Evolutionary conservation across 2,329 filamentous ascomycete species (phyloP).

Genomic region (Xylaria sp.): DNA sequence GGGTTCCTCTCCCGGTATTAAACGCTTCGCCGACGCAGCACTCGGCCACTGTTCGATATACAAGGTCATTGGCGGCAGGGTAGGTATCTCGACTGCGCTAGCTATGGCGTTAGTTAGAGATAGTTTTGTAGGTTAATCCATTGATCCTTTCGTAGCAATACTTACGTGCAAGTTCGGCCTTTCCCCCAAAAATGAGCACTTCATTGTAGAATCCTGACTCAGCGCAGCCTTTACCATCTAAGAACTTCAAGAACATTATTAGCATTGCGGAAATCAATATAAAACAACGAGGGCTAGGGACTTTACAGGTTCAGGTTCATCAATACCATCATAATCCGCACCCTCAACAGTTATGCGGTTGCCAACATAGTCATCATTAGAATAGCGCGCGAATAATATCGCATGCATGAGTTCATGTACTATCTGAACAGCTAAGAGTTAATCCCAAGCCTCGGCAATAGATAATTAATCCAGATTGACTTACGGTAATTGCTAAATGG

Average conservation of each 20-base stretch:
- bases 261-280: background rate
- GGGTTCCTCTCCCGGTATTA: background rate
- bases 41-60: background rate
- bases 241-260: background rate
- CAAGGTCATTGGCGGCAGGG: background rate
- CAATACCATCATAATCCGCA: no score
- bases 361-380: background rate
- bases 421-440: background rate
- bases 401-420: slow-evolving; percentile 5
- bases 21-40: background rate
- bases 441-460: no score
- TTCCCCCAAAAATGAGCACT: background rate
- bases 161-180: background rate
- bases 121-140: background rate
- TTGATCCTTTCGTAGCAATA: background rate
- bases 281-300: background rate
- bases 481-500: background rate
- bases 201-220: background rate
- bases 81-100: accelerated
- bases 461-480: background rate
- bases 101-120: background rate
- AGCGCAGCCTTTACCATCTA: background rate
- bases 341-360: background rate
- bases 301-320: background rate
- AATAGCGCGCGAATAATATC: background rate